Evolutionary conservation across 2,329 filamentous ascomycete species (phyloP), one percentile per base, ranked within the genome.

Genomic region (Talaromyces islandicus): DNA sequence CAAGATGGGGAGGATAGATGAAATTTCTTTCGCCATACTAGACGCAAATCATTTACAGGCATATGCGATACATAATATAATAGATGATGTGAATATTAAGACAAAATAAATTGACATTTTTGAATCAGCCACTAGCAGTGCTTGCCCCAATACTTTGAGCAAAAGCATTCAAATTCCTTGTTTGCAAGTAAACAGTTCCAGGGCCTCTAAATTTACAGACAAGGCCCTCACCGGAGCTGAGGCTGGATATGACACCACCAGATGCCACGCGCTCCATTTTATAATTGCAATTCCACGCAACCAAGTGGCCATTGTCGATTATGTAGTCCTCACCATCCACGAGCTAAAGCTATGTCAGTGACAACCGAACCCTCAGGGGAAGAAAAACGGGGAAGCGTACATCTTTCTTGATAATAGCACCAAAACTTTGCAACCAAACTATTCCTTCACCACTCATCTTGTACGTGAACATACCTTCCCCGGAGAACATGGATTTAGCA

Each of bases 271-370:
- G 87, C 77, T 97, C 92, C 64, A 99, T 86, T 4, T 90, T 83
- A 69, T 97, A 99, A 70, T 96, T 91, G 70, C 90, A 92, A 72
- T 97, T 97, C 94, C 94, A 99, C 0, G 94, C 93, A 0, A 97
- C 92, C 0, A 97, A 81, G 67, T 97, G 92, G 3, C 91, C 91
- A 68, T 96, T 96, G 69, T 96, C 91, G 60, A 97, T 87, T 65
- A 94, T 91, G 75, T 97, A 97, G 67, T 88, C 89, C 72, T 97
- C 93, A 10, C 88, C 88, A 12, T 82, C 80, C 0, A 65, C 64
- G n/a, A 78, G 71, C 77, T 78, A 43, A 3, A 21, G 14, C n/a
- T 7, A 7, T n/a, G 14, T 54, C n/a, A 58, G 55, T 50, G 21
- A 27, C 4, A 2, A 9, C 14, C 14, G 24, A 19, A 55, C 11